phyloP scores from a whole-genome alignment of 345 rosid genomes.

The Rhodamnia rubescens region DNA sequence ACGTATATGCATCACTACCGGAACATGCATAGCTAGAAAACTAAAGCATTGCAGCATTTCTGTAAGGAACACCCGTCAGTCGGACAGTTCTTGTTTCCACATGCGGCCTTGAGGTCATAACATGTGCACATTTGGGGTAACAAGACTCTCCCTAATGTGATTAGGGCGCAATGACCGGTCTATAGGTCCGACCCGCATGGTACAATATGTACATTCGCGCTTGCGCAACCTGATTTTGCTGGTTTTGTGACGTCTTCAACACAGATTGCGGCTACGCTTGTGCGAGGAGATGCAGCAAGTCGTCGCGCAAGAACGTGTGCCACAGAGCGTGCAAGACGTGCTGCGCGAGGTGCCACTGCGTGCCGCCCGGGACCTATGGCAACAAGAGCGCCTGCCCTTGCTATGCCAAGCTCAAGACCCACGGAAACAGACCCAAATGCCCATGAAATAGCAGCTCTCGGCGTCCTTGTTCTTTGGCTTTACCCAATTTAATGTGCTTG shows the following conservation, averaged over 20 bases:
- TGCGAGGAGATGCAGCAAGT: constrained; percentile 28
- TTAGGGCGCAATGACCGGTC: neutral
- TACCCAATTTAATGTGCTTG: neutral
- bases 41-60: neutral
- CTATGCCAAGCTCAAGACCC: constrained; percentile 33
- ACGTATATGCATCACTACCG: neutral
- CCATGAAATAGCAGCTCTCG: constrained; percentile 13
- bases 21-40: neutral
- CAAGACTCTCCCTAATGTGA: neutral
- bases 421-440: constrained; percentile 39
- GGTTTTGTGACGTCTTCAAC: neutral
- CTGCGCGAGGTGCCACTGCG: constrained; percentile 46
- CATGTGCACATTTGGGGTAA: neutral
- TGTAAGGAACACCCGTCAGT: neutral
- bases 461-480: neutral
- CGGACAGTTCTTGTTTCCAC: neutral
- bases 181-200: neutral
- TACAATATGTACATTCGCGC: neutral
- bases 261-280: constrained; percentile 31
- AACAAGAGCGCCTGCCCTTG: constrained; percentile 38
- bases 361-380: constrained; percentile 50
- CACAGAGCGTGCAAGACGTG: constrained; percentile 46
- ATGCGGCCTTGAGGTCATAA: neutral
- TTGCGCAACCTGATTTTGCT: neutral
- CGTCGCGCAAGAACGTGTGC: constrained; percentile 39